Evolutionary conservation across 2,329 filamentous ascomycete species (phyloP).

Genomic region (Aureobasidium sp.): DNA sequence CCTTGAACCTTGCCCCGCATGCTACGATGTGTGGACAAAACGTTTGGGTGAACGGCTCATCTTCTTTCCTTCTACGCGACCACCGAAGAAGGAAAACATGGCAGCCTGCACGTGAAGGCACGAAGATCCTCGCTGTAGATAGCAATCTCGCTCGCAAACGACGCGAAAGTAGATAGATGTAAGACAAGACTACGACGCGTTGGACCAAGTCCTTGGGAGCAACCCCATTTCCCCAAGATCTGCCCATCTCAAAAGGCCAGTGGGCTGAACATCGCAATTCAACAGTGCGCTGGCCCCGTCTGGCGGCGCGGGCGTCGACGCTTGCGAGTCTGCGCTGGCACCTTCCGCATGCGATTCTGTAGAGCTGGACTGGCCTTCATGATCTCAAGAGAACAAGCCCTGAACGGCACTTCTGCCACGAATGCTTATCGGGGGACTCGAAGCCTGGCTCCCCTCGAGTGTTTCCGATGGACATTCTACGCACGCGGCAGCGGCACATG

Average conservation of each 20-base stretch:
- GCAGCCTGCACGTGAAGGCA: not conserved
- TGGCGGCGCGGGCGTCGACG: not conserved
- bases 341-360: not conserved
- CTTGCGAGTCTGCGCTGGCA: slow-evolving; percentile 7
- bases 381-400: not conserved
- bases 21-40: not conserved
- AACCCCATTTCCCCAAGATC: slow-evolving; percentile 5
- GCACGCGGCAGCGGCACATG: not conserved
- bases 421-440: not conserved
- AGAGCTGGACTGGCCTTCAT: not conserved
- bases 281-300: not conserved
- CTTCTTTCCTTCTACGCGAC: slow-evolving; percentile 3
- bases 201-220: not conserved
- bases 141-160: not conserved
- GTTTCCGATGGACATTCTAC: not conserved
- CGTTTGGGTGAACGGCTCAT: not conserved
- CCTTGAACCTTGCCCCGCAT: slow-evolving; percentile 4
- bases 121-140: not conserved
- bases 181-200: not conserved
- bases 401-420: not conserved
- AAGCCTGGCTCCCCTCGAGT: not conserved
- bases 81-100: not conserved
- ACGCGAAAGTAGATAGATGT: not conserved
- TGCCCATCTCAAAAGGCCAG: not conserved
- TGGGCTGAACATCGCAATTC: slow-evolving; percentile 10